phyloP scores from a whole-genome alignment of 257 asterid species.

The Primulina huaijiensis region DNA sequence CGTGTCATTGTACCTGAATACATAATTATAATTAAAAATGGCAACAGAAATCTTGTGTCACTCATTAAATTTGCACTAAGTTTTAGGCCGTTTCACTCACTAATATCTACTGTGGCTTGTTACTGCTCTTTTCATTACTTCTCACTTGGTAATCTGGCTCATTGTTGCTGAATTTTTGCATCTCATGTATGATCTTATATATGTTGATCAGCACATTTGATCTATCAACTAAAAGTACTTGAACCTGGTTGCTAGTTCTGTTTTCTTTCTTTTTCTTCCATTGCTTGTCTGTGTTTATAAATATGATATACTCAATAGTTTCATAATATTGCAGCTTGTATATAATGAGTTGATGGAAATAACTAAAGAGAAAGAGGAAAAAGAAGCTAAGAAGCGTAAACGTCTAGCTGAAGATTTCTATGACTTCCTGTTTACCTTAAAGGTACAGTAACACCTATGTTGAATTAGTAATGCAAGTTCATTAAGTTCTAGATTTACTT shows the following conservation, averaged over 20 bases:
- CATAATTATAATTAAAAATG: too few species aligned
- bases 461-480: slow-evolving; percentile 11
- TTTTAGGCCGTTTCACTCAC: too few species aligned
- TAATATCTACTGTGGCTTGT: too few species aligned
- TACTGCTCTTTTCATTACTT: background rate
- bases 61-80: background rate
- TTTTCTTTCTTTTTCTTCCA: slow-evolving; percentile 1
- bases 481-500: slow-evolving; percentile 17
- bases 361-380: slow-evolving; percentile 80
- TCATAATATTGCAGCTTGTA: slow-evolving; percentile 48
- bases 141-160: background rate
- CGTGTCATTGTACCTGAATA: background rate
- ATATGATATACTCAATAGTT: slow-evolving; percentile 22
- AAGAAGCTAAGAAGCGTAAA: slow-evolving; percentile 81
- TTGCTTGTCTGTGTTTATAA: slow-evolving; percentile 4
- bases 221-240: background rate
- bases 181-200: background rate
- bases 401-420: slow-evolving; percentile 68
- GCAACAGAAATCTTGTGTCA: background rate
- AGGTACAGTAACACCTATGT: slow-evolving; percentile 42
- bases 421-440: slow-evolving; percentile 50
- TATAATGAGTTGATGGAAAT: slow-evolving; percentile 69
- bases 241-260: slow-evolving; percentile 4
- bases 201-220: background rate
- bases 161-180: background rate